These are phyloP conservation scores for Amanita pseudoporphyria DNA, from an alignment of 768 basidiomycete species.

Conservation along the genomic window DNA sequence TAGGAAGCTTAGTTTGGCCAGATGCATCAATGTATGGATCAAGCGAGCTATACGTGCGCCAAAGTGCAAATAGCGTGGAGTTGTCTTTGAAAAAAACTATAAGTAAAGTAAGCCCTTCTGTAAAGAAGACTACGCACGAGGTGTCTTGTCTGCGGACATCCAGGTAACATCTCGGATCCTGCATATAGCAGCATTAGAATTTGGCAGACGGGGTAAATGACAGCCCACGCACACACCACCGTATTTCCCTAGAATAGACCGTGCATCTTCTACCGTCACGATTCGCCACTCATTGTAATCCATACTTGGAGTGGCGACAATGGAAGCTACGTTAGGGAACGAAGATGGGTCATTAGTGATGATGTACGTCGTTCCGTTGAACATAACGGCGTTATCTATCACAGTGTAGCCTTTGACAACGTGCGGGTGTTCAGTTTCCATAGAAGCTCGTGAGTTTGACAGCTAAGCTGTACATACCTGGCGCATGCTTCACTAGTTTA, in stretches of 20 bases:
- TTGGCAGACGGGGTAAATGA: not conserved
- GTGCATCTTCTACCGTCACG: conserved; percentile 42
- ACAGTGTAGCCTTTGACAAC: conserved; percentile 62
- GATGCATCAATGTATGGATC: conserved; percentile 32
- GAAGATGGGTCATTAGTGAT: conserved; percentile 54
- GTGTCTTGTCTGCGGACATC: conserved; percentile 44
- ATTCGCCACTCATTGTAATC: conserved; percentile 48
- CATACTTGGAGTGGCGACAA: conserved; percentile 33
- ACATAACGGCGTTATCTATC: conserved; percentile 72
- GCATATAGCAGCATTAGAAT: not conserved
- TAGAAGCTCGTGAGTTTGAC: not conserved
- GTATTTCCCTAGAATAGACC: conserved; percentile 35
- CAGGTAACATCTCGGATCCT: conserved; percentile 66
- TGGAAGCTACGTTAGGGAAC: conserved; percentile 49
- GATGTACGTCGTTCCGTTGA: conserved; percentile 63
- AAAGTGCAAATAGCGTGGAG: conserved; percentile 66
- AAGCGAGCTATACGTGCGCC: conserved; percentile 65
- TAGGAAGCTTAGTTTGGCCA: conserved; percentile 44
- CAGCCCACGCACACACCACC: conserved; percentile 37
- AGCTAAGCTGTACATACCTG: conserved; percentile 34
- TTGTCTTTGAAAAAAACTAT: conserved; percentile 34
- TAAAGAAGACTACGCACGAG: conserved; percentile 30
- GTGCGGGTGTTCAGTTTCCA: not conserved
- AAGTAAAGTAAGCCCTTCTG: conserved; percentile 1
- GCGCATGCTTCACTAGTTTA: conserved; percentile 48